phyloP scores from a whole-genome alignment of 1,284 basidiomycete species.

The Ceratobasidium sp. region DNA sequence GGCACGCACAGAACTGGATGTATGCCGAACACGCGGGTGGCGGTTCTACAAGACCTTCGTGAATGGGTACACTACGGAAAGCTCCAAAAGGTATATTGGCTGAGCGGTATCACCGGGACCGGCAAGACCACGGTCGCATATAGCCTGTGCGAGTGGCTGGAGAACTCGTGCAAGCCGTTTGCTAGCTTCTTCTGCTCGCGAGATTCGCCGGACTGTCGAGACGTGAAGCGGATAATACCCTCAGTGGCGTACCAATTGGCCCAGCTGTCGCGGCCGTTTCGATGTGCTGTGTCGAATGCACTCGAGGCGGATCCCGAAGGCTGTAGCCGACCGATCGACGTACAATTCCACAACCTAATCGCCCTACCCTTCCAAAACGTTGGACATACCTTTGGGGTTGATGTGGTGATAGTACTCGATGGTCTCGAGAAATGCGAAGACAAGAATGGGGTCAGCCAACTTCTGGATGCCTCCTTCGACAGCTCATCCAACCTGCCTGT shows the following conservation, averaged over 20 bases:
- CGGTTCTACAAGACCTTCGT: too few species aligned
- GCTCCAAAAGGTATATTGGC: background rate
- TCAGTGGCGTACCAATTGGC: too few species aligned
- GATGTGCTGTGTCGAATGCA: background rate
- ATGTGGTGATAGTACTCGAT: slow-evolving; percentile 41
- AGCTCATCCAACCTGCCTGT: background rate
- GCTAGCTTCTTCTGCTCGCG: slow-evolving; percentile 30
- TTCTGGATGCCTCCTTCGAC: background rate
- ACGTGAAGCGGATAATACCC: background rate
- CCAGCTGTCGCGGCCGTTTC: background rate
- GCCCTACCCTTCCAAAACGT: background rate
- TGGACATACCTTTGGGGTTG: background rate
- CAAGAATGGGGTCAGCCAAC: background rate
- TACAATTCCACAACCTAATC: background rate
- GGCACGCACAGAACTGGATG: background rate
- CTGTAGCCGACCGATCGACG: background rate
- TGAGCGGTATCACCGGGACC: slow-evolving; percentile 5
- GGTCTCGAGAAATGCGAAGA: slow-evolving; percentile 46
- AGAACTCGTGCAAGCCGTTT: background rate
- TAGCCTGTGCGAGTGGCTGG: background rate
- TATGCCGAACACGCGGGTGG: background rate
- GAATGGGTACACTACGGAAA: background rate
- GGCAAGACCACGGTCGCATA: background rate
- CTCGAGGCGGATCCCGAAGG: background rate
- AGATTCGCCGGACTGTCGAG: background rate